phyloP scores from a whole-genome alignment of 2,329 filamentous ascomycete genomes.

The Diaporthe australafricana region DNA sequence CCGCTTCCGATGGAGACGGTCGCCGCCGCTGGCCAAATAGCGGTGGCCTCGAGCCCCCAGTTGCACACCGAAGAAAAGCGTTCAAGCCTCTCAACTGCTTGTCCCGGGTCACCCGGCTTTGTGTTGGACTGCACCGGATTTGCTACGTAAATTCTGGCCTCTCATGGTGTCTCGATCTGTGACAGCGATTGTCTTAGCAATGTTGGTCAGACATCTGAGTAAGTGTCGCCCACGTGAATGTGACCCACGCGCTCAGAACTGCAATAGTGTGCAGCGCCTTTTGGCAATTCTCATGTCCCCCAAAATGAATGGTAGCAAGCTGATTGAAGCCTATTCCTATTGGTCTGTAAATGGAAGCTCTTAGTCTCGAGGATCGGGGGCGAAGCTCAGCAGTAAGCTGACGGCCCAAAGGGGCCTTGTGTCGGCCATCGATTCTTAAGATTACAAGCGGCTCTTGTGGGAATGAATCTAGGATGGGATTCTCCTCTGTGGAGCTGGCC shows the following conservation, averaged over 20 bases:
- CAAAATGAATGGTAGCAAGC: not conserved
- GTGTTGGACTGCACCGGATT: not conserved
- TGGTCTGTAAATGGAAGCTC: not conserved
- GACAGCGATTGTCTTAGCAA: not conserved
- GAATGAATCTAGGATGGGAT: not conserved
- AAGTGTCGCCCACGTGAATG: not conserved
- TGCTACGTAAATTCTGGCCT: not conserved
- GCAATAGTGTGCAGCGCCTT: no score
- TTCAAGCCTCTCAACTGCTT: not conserved
- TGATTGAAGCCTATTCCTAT: not conserved
- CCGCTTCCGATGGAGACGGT: not conserved
- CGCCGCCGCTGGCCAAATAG: not conserved
- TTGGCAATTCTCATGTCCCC: not conserved
- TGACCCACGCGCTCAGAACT: not conserved
- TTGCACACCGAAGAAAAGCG: not conserved
- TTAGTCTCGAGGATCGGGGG: not conserved
- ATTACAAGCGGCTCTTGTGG: not conserved
- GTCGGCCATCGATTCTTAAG: not conserved
- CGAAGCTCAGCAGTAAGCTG: slow-evolving; percentile 20
- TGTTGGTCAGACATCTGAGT: not conserved
- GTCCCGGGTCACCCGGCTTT: not conserved
- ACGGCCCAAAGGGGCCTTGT: slow-evolving; percentile 4
- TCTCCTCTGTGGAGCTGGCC: not conserved
- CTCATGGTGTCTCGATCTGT: not conserved
- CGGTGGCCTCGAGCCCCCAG: not conserved